These are phyloP conservation scores for Fusarium sp. DNA, from an alignment of 2,329 filamentous ascomycete species.

Conservation along the genomic window DNA sequence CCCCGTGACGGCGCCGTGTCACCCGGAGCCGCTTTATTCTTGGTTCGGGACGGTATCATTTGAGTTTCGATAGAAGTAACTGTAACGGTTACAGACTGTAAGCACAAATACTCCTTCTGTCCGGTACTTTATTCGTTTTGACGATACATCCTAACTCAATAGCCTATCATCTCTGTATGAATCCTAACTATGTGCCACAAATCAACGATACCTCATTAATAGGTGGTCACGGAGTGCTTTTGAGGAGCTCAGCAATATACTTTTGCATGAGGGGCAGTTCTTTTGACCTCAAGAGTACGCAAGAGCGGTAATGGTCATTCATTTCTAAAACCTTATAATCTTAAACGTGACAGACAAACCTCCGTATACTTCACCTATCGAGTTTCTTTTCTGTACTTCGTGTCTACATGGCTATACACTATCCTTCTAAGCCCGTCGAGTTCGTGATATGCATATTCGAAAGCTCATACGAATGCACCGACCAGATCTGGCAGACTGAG, in stretches of 20 bases:
- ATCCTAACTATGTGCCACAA: neutral
- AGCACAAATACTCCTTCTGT: neutral
- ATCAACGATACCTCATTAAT: neutral
- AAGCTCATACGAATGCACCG: neutral
- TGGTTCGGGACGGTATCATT: neutral
- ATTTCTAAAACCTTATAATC: neutral
- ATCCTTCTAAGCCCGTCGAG: no score
- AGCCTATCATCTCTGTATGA: neutral
- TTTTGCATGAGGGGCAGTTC: neutral
- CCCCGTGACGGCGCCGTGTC: slow-evolving; percentile 31
- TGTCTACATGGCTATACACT: neutral
- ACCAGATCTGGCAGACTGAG: no score
- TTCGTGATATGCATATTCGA: no score
- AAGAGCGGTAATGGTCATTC: neutral
- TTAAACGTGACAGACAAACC: neutral
- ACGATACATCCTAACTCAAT: neutral
- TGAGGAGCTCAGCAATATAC: neutral
- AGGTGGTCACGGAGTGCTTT: neutral
- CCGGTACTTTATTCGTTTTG: neutral
- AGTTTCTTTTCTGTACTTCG: neutral
- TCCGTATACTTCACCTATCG: neutral
- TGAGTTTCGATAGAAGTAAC: neutral
- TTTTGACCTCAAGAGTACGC: neutral
- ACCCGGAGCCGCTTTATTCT: slow-evolving; percentile 14
- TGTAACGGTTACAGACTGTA: neutral